Evolutionary conservation across 768 basidiomycete genomes (phyloP), one percentile per base, ranked within the genome.

Genomic region (Hypholoma sublateritium): DNA sequence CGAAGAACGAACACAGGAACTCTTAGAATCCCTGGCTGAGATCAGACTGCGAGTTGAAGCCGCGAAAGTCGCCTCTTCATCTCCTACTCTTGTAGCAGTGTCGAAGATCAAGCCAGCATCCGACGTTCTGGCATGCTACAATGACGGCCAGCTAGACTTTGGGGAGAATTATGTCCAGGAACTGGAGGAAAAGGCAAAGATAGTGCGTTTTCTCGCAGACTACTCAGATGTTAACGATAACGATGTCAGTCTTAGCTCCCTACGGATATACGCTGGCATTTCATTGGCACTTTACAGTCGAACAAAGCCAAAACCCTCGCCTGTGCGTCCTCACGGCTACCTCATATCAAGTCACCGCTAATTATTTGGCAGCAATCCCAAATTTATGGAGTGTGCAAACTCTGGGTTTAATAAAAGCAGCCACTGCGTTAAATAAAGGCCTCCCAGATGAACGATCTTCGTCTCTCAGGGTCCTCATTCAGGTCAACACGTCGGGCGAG

Each of bases 141-240:
- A 89, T 49, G 77, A 79, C 13, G 93, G 90, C 0, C 91, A 97
- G 60, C 77, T 87, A 2, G 93, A 96, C 70, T 99, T 98, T 67
- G 97, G 97, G 6, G 97, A 99, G 76, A 99, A 99, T 70, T 98
- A 98, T 67, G 93, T 94, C 11, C 89, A 95, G 62, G 95, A 98
- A 65, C 72, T 98, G 59, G 87, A 86, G 37, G 93, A 93, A 32
- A 97, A 97, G 68, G 92, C 94, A 0, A 75, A 74, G 56, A 75
- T 80, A 65, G 90, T 91, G 69, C 59, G 82, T 72, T 56, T 58
- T 13, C 28, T 22, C 47, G 17, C 41, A 49, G 36, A 16, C 32
- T 32, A 6, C 19, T 14, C 19, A 34, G 12, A 47, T 25, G 28
- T 21, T n/a, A 7, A 14, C 39, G 5, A 36, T 24, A 53, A 24